Evolutionary conservation across 208 protist genomes (phyloP), one percentile per base, ranked within the genome.

Genomic region (Acanthamoeba divionensis): DNA sequence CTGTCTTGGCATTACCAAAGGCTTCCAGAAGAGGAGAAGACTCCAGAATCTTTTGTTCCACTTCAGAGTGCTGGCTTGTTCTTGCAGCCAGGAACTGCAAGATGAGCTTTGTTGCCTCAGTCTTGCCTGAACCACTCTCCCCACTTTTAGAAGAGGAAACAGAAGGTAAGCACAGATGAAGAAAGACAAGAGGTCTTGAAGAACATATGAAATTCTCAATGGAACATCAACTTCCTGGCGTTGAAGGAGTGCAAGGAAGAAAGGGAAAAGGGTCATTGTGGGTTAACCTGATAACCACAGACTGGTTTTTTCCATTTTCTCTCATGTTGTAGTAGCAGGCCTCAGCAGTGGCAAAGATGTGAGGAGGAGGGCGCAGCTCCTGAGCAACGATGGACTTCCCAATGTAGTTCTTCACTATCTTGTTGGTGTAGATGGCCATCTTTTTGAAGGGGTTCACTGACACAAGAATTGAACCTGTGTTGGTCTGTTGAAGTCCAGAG

Each of bases 51-150:
- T 95, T 91, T 62, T 86, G 57, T 82, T 95, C 93, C 3, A 88
- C 88, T 57, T 75, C 93, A 77, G 26, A 95, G 2, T 91, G 50
- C 62, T 87, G 65, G 24, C 54, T 60, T 7, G 57, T 57, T 83
- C 91, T 33, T 29, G 36, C 31, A n/a, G 82, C 82, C 88, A 36
- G n/a, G 26, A 77, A 89, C 63, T 89, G 82, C 29, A 86, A 29
- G 7, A 86, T 86, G 26, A 86, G 36, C 38, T 86, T 86, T n/a
- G 95, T 96, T 44, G 93, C 92, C 75, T 96, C 95, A 41, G 95
- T 96, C 62, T 95, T 95, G 65, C 94, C 94, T 10, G 94, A 92
- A 73, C 94, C 94, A 88, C 93, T 95, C 69, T 95, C 94, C 67
- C 94, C 93, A 80, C 90, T 92, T 29, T 50, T 31, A 21, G 13